Conservation (phyloP, 306 rosid genomes). For the Benincasa hispida region DNA sequence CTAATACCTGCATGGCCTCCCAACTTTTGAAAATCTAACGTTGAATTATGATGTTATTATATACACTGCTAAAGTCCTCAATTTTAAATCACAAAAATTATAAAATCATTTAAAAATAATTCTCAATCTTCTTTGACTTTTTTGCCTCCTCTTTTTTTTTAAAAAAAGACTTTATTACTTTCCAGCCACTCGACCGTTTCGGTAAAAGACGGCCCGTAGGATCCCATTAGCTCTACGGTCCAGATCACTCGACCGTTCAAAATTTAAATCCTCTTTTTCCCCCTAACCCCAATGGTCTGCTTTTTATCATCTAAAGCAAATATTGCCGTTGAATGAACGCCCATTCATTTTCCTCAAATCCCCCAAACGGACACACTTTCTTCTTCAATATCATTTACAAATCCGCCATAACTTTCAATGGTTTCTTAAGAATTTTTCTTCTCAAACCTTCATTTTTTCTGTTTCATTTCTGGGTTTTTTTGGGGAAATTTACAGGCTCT, state of each 20-base stretch:
- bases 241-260: constrained; percentile 47
- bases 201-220: not conserved
- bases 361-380: not conserved
- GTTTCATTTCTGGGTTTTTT: not conserved
- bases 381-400: not conserved
- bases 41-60: not conserved
- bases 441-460: not conserved
- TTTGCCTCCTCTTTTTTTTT: not conserved
- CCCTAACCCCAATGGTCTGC: constrained; percentile 2
- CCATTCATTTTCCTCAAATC: not conserved
- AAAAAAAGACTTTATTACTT: not conserved
- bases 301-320: constrained; percentile 16
- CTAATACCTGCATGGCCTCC: not conserved
- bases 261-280: constrained; percentile 11
- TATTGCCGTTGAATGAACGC: constrained; percentile 40
- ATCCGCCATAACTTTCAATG: not conserved
- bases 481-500: not conserved
- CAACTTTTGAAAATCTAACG: not conserved
- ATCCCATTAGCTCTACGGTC: constrained; percentile 16
- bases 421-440: not conserved
- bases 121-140: not conserved
- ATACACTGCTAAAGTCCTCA: not conserved
- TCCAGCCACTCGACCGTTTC: constrained; percentile 15
- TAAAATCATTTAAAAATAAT: not conserved
- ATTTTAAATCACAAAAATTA: not conserved